Evolutionary conservation across 2,329 filamentous ascomycete species (phyloP).

Genomic region (Trichoderma aggressivum): DNA sequence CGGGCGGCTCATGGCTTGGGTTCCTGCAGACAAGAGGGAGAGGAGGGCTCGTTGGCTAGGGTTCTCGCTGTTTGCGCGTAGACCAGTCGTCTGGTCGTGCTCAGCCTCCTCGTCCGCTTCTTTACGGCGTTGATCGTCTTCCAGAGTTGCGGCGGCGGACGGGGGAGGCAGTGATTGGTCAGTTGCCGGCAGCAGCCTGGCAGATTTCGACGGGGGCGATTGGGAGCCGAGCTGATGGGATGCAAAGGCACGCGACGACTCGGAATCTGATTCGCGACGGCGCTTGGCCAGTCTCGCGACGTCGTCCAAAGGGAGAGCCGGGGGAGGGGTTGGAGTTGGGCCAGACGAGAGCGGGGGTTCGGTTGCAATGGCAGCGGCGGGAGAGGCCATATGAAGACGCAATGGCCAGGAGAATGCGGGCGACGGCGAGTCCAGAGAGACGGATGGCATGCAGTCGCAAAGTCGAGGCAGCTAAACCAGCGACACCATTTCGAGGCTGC

Average conservation of each 20-base stretch:
- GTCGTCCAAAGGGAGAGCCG: constrained; percentile 39
- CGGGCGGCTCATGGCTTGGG: constrained; percentile 53
- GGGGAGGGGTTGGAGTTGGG: constrained; percentile 34
- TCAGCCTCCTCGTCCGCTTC: constrained; percentile 24
- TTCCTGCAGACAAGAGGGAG: constrained; percentile 52
- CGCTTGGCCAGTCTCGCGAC: constrained; percentile 43
- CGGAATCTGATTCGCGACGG: constrained; percentile 46
- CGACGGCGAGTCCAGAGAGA: constrained; percentile 10
- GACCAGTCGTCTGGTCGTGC: constrained; percentile 23
- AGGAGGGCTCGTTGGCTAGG: constrained; percentile 52
- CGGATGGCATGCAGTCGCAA: constrained; percentile 15
- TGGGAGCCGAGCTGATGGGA: constrained; percentile 35
- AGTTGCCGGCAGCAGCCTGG: constrained; percentile 45
- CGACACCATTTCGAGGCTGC: constrained; percentile 36
- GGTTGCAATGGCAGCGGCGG: constrained; percentile 50
- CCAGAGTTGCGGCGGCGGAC: constrained; percentile 52
- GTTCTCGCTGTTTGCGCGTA: constrained; percentile 47
- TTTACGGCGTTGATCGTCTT: constrained; percentile 49
- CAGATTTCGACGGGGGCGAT: constrained; percentile 52
- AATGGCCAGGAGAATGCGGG: not conserved
- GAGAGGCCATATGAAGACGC: constrained; percentile 48
- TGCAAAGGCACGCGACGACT: constrained; percentile 34
- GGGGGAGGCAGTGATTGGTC: constrained; percentile 46
- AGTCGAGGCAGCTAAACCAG: constrained; percentile 25
- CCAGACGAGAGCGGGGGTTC: constrained; percentile 44